Evolutionary conservation across 1,284 basidiomycete genomes (phyloP).

Genomic region (Psilocybe mexicana): DNA sequence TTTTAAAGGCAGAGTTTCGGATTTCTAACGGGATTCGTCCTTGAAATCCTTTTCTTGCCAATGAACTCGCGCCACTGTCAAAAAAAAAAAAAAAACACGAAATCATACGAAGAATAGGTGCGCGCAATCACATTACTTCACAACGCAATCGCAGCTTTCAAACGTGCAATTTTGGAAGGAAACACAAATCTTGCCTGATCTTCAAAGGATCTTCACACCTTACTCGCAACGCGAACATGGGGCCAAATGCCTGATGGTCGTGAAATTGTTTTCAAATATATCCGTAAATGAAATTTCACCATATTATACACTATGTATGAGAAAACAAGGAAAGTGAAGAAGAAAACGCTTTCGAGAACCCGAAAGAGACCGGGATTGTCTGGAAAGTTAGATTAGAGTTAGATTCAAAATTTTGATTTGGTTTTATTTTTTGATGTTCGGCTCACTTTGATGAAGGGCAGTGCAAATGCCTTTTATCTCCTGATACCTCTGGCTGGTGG

Average conservation of each 20-base stretch:
- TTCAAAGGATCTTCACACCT: no score
- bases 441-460: neutral
- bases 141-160: no score
- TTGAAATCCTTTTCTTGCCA: neutral
- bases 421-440: neutral
- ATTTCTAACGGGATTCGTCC: conserved; percentile 52
- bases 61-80: neutral
- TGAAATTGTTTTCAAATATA: no score
- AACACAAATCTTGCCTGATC: no score
- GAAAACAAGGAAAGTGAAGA: neutral
- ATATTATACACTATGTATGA: no score
- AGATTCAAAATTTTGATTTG: no score
- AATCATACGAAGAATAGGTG: neutral
- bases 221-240: no score
- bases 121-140: no score
- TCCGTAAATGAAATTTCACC: no score
- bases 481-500: conserved; percentile 71
- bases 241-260: no score
- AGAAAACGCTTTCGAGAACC: neutral
- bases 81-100: neutral
- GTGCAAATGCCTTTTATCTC: conserved; percentile 41
- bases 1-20: conserved; percentile 78
- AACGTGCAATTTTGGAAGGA: no score
- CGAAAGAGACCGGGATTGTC: neutral
- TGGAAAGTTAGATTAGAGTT: no score